Percentiles rank a stretch among this genome's conserved stretches.
These are phyloP conservation scores for Pyrenophora seminiperda DNA, from an alignment of 2,329 filamentous ascomycete species.

Conservation along the genomic window DNA sequence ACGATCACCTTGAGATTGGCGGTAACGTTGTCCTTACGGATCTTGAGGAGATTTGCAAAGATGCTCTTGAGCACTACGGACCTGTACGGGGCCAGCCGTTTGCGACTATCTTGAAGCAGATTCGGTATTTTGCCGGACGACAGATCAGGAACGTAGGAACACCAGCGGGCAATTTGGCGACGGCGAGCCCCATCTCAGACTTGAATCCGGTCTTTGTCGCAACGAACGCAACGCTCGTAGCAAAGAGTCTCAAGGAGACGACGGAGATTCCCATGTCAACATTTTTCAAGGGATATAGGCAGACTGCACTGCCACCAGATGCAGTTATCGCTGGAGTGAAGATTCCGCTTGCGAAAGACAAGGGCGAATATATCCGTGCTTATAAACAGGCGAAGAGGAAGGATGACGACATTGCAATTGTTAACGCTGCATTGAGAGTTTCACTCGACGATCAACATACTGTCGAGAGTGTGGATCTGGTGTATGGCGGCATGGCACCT, in stretches of 20 bases:
- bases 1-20: constrained; percentile 86
- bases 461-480: constrained; percentile 76
- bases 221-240: constrained; percentile 78
- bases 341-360: constrained; percentile 76
- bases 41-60: constrained; percentile 79
- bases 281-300: constrained; percentile 91
- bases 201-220: constrained; percentile 93
- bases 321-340: constrained; percentile 84
- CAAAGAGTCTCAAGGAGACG: constrained; percentile 74
- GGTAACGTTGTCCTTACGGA: constrained; percentile 93
- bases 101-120: constrained; percentile 87
- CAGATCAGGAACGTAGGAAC: constrained; percentile 99
- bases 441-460: constrained; percentile 69
- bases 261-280: constrained; percentile 87
- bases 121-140: constrained; percentile 90
- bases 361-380: constrained; percentile 81
- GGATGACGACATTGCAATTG: constrained; percentile 97
- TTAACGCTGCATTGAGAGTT: constrained; percentile 83
- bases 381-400: constrained; percentile 98
- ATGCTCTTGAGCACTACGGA: constrained; percentile 82
- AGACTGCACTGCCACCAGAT: constrained; percentile 78
- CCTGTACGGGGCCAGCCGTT: constrained; percentile 75
- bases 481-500: constrained; percentile 95
- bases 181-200: constrained; percentile 94
- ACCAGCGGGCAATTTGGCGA: constrained; percentile 90